Evolutionary conservation across 805 yeast genomes (phyloP), one percentile per base, ranked within the genome.

Genomic region (Yamadazyma sp.): DNA sequence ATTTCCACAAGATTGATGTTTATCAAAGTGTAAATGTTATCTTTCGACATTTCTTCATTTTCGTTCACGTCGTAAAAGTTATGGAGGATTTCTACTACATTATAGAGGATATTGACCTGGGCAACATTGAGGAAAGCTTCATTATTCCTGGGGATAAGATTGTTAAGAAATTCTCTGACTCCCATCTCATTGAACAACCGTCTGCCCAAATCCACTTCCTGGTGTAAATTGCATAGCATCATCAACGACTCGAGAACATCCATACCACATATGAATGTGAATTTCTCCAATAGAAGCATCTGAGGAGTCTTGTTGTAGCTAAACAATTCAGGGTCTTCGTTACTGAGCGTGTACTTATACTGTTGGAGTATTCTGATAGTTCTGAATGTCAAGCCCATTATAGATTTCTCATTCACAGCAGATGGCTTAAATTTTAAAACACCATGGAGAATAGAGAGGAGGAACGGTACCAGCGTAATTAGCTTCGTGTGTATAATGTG

Each of bases 341-440:
- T 28, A 19, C 31, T 45, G 14, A 42, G 19, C 17, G 36, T 38
- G 25, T 34, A 28, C 10, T 28, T 48, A 14, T 52, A 54, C 13
- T 45, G 40, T 3, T 33, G 18, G 18, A 58, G 44, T 2, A 65
- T 37, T 3, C 19, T 33, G 20, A 52, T 45, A 5, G 57, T 38
- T 14, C 31, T 35, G 6, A 28, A 31, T 3, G 57, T 37, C n/a
- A 60, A 40, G 2, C 27, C 23, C 15, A 37, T 28, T 3, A 62
- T 53, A 16, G 71, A 61, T 10, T 53, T 49, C 24, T 50, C 57
- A 14, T 62, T 64, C 1, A 81, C 67, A 1, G 91, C 89, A 39
- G 75, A 73, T 1, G 85, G 81, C 50, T 85, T 66, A 56, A 79
- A 85, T 14, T 58, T 67, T 5, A 82, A 55, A 1, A 78, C 51